phyloP scores from a whole-genome alignment of 495 filamentous ascomycete genomes.

The Podospora pseudopauciseta region DNA sequence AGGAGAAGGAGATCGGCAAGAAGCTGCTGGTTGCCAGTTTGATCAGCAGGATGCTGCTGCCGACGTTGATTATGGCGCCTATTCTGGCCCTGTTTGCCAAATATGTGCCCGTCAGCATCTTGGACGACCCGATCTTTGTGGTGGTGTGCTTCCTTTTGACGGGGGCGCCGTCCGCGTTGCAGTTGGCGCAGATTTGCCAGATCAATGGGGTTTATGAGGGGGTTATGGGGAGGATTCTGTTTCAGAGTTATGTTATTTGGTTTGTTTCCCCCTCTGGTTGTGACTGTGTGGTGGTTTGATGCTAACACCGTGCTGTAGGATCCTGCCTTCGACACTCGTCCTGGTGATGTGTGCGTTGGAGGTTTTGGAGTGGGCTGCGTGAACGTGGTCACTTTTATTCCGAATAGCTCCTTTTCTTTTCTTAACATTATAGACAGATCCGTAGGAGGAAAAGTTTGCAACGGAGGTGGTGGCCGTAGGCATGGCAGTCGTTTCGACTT shows the following conservation, averaged over 20 bases:
- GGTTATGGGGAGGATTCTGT: constrained; percentile 86
- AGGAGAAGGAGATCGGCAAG: constrained; percentile 62
- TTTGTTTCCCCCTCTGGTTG: constrained; percentile 42
- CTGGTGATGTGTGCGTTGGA: constrained; percentile 90
- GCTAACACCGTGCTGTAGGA: constrained; percentile 50
- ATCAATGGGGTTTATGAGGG: constrained; percentile 94
- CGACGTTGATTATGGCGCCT: constrained; percentile 91
- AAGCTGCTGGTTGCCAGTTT: constrained; percentile 82
- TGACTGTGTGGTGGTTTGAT: background rate
- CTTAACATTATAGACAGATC: background rate
- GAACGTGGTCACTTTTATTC: background rate
- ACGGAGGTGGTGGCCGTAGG: background rate
- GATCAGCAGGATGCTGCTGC: constrained; percentile 86
- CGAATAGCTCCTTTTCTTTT: background rate
- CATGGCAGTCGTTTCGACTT: too few relatives aligned
- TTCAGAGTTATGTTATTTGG: constrained; percentile 98
- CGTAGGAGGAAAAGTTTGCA: background rate
- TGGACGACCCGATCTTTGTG: constrained; percentile 97
- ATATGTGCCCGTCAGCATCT: constrained; percentile 85
- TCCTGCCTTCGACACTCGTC: constrained; percentile 86
- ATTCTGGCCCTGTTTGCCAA: constrained; percentile 86
- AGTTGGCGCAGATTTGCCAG: constrained; percentile 97
- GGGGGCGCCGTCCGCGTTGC: constrained; percentile 89
- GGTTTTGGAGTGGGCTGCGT: constrained; percentile 80
- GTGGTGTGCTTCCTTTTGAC: constrained; percentile 95